Evolutionary conservation across 495 filamentous ascomycete genomes (phyloP).

Genomic region (Aspergillus ostianus): DNA sequence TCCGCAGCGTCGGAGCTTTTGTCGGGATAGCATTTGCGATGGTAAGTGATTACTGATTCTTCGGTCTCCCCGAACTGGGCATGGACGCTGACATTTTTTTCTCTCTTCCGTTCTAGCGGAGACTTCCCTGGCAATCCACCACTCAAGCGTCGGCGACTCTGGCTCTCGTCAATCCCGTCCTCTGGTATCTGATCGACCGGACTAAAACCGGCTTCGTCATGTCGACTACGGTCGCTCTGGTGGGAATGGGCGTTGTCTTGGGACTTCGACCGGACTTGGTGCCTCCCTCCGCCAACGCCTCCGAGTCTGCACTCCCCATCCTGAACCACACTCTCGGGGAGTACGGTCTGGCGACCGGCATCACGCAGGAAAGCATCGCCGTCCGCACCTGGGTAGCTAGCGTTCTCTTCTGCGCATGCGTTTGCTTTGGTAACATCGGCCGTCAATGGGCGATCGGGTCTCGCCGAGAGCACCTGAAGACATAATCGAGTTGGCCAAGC

Average conservation of each 20-base stretch:
- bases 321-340: constrained; percentile 35
- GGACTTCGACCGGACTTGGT: constrained; percentile 74
- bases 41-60: constrained; percentile 47
- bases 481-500: constrained; percentile 6
- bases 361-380: constrained; percentile 74
- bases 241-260: constrained; percentile 70
- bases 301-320: constrained; percentile 26
- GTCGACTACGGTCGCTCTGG: constrained; percentile 65
- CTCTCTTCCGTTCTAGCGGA: constrained; percentile 54
- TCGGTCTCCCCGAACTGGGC: background rate
- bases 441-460: constrained; percentile 63
- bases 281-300: constrained; percentile 54
- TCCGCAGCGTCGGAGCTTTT: constrained; percentile 89
- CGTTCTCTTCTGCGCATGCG: constrained; percentile 88
- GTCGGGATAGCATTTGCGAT: constrained; percentile 96
- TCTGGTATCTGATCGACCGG: constrained; percentile 96
- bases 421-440: constrained; percentile 96
- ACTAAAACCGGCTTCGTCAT: constrained; percentile 80
- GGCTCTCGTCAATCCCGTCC: constrained; percentile 85
- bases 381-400: constrained; percentile 84
- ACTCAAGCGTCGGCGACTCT: constrained; percentile 89
- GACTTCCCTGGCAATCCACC: constrained; percentile 89
- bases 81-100: background rate
- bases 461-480: constrained; percentile 19
- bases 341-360: constrained; percentile 49